Percentiles rank a stretch among this genome's conserved stretches.
phyloP scores from a whole-genome alignment of 345 rosid species.

The Citrus medica region DNA sequence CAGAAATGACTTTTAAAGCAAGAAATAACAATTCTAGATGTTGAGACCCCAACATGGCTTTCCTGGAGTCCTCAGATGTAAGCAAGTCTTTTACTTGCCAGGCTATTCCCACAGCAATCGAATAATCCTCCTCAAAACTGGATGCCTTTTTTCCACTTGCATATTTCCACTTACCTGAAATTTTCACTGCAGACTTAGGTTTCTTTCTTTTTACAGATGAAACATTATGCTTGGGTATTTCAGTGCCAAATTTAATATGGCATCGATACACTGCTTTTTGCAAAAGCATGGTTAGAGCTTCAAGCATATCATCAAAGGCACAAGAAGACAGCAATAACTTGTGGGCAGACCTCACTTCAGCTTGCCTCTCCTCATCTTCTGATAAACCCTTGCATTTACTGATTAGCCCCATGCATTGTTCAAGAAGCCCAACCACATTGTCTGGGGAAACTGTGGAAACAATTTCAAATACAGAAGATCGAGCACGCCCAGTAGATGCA shows the following conservation, averaged over 20 bases:
- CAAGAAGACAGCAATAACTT: conserved; percentile 59
- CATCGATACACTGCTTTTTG: conserved; percentile 76
- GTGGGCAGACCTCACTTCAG: conserved; percentile 73
- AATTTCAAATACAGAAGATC: conserved; percentile 61
- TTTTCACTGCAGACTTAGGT: conserved; percentile 42
- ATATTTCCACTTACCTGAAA: conserved; percentile 59
- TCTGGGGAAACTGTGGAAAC: conserved; percentile 46
- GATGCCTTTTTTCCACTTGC: conserved; percentile 41
- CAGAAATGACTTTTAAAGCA: conserved; percentile 72
- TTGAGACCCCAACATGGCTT: conserved; percentile 54
- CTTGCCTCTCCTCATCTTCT: conserved; percentile 55
- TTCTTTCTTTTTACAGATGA: conserved; percentile 51
- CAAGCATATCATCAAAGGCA: conserved; percentile 53
- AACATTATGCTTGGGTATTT: conserved; percentile 45
- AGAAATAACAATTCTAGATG: conserved; percentile 40
- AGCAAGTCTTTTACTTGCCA: conserved; percentile 90
- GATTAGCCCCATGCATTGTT: conserved; percentile 56
- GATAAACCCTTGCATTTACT: conserved; percentile 54
- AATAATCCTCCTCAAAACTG: conserved; percentile 65
- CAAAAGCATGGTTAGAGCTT: conserved; percentile 46
- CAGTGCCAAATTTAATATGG: conserved; percentile 65
- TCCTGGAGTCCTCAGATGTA: conserved; percentile 42
- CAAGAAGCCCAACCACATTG: conserved; percentile 45
- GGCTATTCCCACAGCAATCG: conserved; percentile 67
- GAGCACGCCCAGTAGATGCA: conserved; percentile 59